Base-by-base conservation (phyloP, 1,139 yeast species). In the Diutina catenulata region DNA sequence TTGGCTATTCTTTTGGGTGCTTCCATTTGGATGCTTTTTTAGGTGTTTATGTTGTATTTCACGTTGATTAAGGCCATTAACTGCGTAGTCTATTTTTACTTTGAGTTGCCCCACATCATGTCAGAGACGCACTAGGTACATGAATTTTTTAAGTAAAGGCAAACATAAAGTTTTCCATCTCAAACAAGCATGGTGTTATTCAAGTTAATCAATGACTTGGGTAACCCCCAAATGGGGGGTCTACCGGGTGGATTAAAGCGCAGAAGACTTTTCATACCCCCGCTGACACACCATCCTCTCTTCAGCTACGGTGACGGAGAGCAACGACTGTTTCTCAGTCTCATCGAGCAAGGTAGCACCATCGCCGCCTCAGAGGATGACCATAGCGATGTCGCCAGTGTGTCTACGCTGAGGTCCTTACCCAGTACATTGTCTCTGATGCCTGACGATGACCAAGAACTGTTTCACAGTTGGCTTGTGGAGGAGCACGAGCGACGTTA, bases 11-110 rank as follows among this genome's bases (percentile, higher is more conserved):
- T 84, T 37, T 59, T 82, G 28, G 83, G 75, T 5, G 62, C 80
- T 29, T 77, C 80, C 29, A 68, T 75, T 27, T 88, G 96, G 96
- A 67, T 86, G 55, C 59, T 83, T 38, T 46, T 75, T 39, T 74
- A 55, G 41, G 6, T 14, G n/a, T n/a, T n/a, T n/a, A n/a, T n/a
- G n/a, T n/a, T n/a, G n/a, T n/a, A n/a, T n/a, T n/a, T n/a, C n/a
- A n/a, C n/a, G n/a, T n/a, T n/a, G n/a, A n/a, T n/a, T n/a, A n/a
- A n/a, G n/a, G n/a, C n/a, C n/a, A n/a, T n/a, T n/a, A n/a, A n/a
- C n/a, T n/a, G n/a, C n/a, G n/a, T n/a, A n/a, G n/a, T n/a, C n/a
- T n/a, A n/a, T n/a, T n/a, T n/a, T n/a, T n/a, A n/a, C n/a, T n/a
- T n/a, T n/a, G n/a, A n/a, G n/a, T n/a, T n/a, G n/a, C n/a, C n/a